These are phyloP conservation scores for Monosporascus sp. DNA, from an alignment of 2,329 filamentous ascomycete species.

Conservation along the genomic window DNA sequence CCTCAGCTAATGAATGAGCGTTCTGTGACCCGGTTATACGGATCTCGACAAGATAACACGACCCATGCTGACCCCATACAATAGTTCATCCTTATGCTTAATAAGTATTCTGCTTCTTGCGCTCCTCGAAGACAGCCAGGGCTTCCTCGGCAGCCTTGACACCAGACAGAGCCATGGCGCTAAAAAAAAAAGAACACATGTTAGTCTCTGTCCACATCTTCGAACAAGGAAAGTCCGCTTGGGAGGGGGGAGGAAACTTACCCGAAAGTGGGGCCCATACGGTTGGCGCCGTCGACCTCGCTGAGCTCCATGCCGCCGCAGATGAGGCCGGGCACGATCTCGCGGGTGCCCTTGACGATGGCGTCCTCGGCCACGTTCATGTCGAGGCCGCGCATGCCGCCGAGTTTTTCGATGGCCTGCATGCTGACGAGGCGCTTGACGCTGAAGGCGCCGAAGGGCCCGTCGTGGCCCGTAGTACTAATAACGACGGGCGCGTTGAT, in stretches of 20 bases:
- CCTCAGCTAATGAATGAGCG: no score
- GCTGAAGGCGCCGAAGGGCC: conserved; percentile 83
- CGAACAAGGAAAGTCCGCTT: no score
- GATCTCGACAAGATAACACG: not conserved
- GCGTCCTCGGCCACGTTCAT: conserved; percentile 91
- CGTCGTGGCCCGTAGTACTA: conserved; percentile 87
- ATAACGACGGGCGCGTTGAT: conserved; percentile 89
- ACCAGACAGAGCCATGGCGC: conserved; percentile 81
- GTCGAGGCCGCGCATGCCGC: conserved; percentile 88
- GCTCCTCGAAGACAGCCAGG: conserved; percentile 68
- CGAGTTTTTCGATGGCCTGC: conserved; percentile 75
- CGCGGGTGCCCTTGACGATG: conserved; percentile 86
- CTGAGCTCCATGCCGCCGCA: conserved; percentile 94
- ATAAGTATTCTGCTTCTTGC: conserved; percentile 71
- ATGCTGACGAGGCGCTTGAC: conserved; percentile 90
- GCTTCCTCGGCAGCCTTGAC: conserved; percentile 91
- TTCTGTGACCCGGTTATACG: no score
- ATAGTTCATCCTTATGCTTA: conserved; percentile 22
- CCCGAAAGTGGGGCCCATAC: conserved; percentile 61
- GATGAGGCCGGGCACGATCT: conserved; percentile 81
- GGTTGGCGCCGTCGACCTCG: conserved; percentile 85
- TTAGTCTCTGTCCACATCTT: not conserved
- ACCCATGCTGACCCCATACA: not conserved
- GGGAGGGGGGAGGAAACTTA: conserved; percentile 5
- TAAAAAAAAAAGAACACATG: conserved; percentile 29